These are phyloP conservation scores for Begonia masoniana DNA, from an alignment of 306 rosid species.

Conservation along the genomic window DNA sequence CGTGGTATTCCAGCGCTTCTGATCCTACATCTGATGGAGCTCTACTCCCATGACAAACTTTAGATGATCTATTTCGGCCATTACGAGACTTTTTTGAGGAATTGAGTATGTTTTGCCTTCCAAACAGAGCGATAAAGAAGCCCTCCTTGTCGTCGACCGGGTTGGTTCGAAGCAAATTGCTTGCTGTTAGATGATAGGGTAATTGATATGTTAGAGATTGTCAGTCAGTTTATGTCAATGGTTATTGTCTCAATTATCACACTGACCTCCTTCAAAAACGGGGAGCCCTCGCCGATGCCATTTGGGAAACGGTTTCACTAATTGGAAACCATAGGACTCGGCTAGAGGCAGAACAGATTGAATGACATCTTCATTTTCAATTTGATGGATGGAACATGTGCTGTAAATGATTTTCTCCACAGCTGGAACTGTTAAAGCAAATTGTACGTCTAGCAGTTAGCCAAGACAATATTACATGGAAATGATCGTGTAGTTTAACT, in stretches of 20 bases:
- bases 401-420: slow-evolving; percentile 69
- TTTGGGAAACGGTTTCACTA: slow-evolving; percentile 8
- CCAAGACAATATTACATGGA: neutral
- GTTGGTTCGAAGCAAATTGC: slow-evolving; percentile 45
- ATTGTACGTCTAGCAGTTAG: neutral
- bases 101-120: slow-evolving; percentile 3
- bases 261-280: slow-evolving; percentile 6
- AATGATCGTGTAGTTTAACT: too few relatives aligned
- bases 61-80: neutral
- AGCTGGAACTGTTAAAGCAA: slow-evolving; percentile 44
- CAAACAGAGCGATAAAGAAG: slow-evolving; percentile 73
- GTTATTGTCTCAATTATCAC: slow-evolving; percentile 15
- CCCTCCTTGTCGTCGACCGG: slow-evolving; percentile 70
- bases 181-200: slow-evolving; percentile 21
- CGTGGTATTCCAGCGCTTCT: slow-evolving; percentile 1
- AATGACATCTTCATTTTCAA: slow-evolving; percentile 72
- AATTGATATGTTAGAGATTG: neutral
- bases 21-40: neutral
- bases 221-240: too few relatives aligned
- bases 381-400: slow-evolving; percentile 73
- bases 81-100: neutral
- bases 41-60: neutral
- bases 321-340: slow-evolving; percentile 31
- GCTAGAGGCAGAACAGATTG: slow-evolving; percentile 57
- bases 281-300: slow-evolving; percentile 14